Percentiles rank a stretch among this genome's conserved stretches.
phyloP scores from a whole-genome alignment of 345 rosid species.

The Kandelia obovata region DNA sequence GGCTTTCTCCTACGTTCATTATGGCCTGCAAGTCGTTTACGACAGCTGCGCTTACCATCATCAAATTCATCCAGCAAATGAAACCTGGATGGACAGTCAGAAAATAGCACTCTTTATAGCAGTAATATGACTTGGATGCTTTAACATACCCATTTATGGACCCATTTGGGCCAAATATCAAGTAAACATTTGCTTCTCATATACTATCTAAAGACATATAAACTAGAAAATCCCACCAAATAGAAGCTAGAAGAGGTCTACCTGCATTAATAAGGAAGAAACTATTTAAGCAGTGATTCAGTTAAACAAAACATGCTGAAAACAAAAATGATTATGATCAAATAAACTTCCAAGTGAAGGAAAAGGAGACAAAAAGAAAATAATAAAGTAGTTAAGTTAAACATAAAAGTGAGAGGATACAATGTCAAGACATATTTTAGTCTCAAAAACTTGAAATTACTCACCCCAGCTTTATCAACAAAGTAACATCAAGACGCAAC shows the following conservation, averaged over 20 bases:
- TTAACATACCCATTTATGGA: not conserved
- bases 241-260: not conserved
- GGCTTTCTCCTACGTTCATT: conserved; percentile 44
- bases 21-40: conserved; percentile 46
- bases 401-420: not conserved
- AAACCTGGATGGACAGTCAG: conserved; percentile 27
- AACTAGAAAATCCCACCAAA: not conserved
- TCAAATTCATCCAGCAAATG: conserved; percentile 44
- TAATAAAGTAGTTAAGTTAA: no score
- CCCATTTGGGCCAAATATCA: not conserved
- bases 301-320: not conserved
- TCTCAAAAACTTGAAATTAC: not conserved
- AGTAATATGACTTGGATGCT: not conserved
- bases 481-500: not conserved
- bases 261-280: not conserved
- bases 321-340: no score
- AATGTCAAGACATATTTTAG: not conserved
- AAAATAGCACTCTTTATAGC: conserved; percentile 7
- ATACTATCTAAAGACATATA: not conserved
- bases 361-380: no score
- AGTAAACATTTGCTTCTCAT: not conserved
- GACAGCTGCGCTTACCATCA: conserved; percentile 48
- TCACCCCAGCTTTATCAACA: not conserved
- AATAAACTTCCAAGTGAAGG: no score
- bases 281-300: no score